phyloP scores from a whole-genome alignment of 2,329 filamentous ascomycete genomes.

The Thelonectria olida region DNA sequence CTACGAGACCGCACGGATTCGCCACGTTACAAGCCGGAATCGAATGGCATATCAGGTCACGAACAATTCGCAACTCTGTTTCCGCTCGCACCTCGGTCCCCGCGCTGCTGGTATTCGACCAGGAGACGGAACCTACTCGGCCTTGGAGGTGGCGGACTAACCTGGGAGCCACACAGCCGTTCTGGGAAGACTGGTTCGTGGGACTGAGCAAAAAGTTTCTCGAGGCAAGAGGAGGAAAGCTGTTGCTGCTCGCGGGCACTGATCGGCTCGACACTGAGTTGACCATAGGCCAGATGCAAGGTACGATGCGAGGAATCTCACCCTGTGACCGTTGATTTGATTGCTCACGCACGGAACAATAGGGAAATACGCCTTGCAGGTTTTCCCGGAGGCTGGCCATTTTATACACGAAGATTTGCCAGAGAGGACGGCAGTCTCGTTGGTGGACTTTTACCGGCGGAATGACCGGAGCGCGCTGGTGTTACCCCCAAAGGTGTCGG shows the following conservation, averaged over 20 bases:
- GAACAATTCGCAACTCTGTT: conserved; percentile 83
- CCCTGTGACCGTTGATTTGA: neutral
- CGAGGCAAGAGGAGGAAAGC: conserved; percentile 80
- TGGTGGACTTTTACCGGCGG: conserved; percentile 90
- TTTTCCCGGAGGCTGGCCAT: conserved; percentile 94
- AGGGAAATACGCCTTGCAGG: conserved; percentile 95
- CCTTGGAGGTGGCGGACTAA: conserved; percentile 89
- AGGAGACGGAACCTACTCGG: conserved; percentile 48
- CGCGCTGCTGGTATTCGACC: conserved; percentile 69
- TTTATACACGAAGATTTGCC: conserved; percentile 97
- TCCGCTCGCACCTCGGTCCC: conserved; percentile 92
- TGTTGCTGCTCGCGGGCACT: conserved; percentile 86
- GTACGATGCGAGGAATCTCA: conserved; percentile 53
- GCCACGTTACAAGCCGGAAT: conserved; percentile 81
- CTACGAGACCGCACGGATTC: conserved; percentile 82
- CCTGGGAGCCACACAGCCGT: conserved; percentile 82
- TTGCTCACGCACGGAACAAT: conserved; percentile 22
- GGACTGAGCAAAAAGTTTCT: conserved; percentile 91
- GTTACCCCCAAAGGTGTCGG: conserved; percentile 89
- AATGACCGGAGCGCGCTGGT: conserved; percentile 89
- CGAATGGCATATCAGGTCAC: conserved; percentile 91
- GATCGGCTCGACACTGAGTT: conserved; percentile 90
- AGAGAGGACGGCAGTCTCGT: conserved; percentile 83
- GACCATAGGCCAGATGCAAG: conserved; percentile 98
- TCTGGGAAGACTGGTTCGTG: conserved; percentile 94